Evolutionary conservation across 306 rosid genomes (phyloP).

Genomic region (Dalbergia oliveri): DNA sequence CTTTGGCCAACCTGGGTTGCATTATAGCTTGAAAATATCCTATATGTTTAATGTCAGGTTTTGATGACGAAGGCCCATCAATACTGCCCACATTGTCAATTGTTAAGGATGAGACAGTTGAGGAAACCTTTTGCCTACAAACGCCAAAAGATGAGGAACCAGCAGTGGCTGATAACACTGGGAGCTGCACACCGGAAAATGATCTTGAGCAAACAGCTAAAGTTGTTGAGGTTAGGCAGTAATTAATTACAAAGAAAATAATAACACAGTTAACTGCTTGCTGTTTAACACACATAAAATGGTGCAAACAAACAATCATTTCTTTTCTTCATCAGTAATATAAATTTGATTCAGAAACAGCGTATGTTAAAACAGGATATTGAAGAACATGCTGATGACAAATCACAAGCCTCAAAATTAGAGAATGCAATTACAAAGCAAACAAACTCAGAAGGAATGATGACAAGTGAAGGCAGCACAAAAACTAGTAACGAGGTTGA

Average conservation of each 20-base stretch:
- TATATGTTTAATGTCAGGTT: constrained; percentile 11
- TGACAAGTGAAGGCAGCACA: background rate
- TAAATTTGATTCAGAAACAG: background rate
- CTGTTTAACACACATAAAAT: background rate
- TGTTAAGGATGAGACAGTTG: background rate
- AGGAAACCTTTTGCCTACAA: background rate
- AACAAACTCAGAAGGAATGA: background rate
- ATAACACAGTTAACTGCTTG: background rate
- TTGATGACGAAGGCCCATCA: background rate
- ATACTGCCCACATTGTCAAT: background rate
- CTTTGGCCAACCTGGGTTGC: background rate
- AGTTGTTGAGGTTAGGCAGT: constrained; percentile 21
- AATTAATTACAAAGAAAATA: background rate
- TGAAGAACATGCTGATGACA: background rate
- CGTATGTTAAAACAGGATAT: background rate
- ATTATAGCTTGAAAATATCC: background rate
- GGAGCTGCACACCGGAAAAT: constrained; percentile 8
- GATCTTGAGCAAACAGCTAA: constrained; percentile 12
- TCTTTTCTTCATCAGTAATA: background rate
- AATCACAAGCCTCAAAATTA: background rate
- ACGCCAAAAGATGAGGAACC: too few species aligned
- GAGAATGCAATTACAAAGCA: background rate
- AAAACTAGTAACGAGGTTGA: background rate
- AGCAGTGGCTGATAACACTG: background rate
- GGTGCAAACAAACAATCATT: background rate